These are phyloP conservation scores for Mycena albidolilacea DNA, from an alignment of 768 basidiomycete species.

Conservation along the genomic window DNA sequence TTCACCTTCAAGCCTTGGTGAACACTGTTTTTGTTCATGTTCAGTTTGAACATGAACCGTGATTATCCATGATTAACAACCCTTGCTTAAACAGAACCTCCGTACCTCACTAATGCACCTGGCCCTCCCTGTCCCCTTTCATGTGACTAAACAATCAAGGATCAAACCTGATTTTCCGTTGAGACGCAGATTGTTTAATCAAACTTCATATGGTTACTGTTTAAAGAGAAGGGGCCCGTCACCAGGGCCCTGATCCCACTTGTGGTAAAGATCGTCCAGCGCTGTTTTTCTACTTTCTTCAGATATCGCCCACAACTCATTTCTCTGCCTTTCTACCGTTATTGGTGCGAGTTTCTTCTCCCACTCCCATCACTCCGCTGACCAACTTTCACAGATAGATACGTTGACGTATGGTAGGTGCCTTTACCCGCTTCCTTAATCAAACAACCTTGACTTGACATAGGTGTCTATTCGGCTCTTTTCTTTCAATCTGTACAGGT, in stretches of 20 bases:
- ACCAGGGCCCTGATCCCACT: neutral
- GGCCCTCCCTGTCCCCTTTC: too few relatives aligned
- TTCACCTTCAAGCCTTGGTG: too few relatives aligned
- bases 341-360: neutral
- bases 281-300: constrained; percentile 5
- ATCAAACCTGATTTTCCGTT: too few relatives aligned
- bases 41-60: too few relatives aligned
- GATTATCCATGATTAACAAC: too few relatives aligned
- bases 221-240: constrained; percentile 2
- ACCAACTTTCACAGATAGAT: constrained; percentile 6
- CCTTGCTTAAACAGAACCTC: too few relatives aligned
- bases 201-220: too few relatives aligned
- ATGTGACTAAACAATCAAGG: too few relatives aligned
- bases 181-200: too few relatives aligned
- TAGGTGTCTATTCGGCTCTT: constrained; percentile 15
- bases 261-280: constrained; percentile 3
- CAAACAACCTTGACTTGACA: constrained; percentile 13
- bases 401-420: constrained; percentile 6
- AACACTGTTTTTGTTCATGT: too few relatives aligned
- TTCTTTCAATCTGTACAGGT: constrained; percentile 16
- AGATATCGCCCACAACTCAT: constrained; percentile 8
- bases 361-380: neutral
- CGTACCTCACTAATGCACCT: too few relatives aligned
- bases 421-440: constrained; percentile 3
- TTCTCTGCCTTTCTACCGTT: neutral